Conservation (phyloP, 2,329 filamentous ascomycete genomes). For the Trichoderma oligosporum region DNA sequence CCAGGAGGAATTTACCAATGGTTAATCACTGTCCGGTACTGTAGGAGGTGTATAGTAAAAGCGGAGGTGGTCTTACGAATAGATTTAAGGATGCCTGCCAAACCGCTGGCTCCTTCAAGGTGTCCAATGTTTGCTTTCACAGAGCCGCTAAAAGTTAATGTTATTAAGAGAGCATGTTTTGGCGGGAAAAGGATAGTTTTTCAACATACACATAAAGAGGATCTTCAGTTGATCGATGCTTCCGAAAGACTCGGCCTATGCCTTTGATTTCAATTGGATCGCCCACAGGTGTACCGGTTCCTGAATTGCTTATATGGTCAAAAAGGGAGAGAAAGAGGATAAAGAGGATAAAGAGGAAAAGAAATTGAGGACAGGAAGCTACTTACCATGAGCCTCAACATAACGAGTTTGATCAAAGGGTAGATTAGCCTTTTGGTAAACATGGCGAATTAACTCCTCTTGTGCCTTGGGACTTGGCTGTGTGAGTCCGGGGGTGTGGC, state of each 20-base stretch:
- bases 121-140: slow-evolving; percentile 24
- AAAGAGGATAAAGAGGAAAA: too few relatives aligned
- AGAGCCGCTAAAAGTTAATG: slow-evolving; percentile 5
- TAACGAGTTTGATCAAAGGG: slow-evolving; percentile 24
- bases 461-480: slow-evolving; percentile 36
- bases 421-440: slow-evolving; percentile 28
- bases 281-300: slow-evolving; percentile 23
- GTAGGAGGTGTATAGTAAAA: neutral
- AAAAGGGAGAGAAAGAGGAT: neutral
- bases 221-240: neutral
- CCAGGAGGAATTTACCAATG: too few relatives aligned
- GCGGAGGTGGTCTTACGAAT: neutral
- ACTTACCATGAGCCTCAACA: slow-evolving; percentile 24
- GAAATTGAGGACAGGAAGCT: too few relatives aligned
- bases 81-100: slow-evolving; percentile 19
- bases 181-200: neutral
- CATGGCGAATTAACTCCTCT: slow-evolving; percentile 30
- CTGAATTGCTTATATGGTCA: neutral
- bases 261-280: slow-evolving; percentile 19
- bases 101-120: slow-evolving; percentile 21
- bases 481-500: slow-evolving; percentile 40
- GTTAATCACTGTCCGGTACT: too few relatives aligned
- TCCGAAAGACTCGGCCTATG: slow-evolving; percentile 18
- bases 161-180: neutral
- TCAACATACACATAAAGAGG: slow-evolving; percentile 30